Conservation (phyloP, 371 early-diverging fungal species). For the Circinella umbellata region DNA sequence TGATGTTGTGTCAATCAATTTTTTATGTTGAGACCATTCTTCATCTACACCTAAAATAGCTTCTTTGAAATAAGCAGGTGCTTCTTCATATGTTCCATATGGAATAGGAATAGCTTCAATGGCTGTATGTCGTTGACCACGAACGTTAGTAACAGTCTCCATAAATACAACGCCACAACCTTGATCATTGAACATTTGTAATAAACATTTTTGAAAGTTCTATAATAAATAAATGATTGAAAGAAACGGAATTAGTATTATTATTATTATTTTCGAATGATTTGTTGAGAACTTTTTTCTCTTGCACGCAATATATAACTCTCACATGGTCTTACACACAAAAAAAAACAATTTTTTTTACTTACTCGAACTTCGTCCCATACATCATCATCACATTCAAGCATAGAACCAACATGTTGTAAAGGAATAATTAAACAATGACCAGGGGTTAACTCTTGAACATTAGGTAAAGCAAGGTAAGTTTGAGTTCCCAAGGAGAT, state of each 20-base stretch:
- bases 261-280: no score
- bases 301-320: background rate
- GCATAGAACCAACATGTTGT: constrained; percentile 80
- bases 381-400: constrained; percentile 89
- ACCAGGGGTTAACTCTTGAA: constrained; percentile 78
- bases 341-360: background rate
- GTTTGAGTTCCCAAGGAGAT: constrained; percentile 78
- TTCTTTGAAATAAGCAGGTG: constrained; percentile 84
- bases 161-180: constrained; percentile 80
- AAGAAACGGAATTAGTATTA: background rate
- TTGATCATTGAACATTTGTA: constrained; percentile 82
- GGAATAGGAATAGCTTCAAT: constrained; percentile 95
- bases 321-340: no score
- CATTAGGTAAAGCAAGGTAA: constrained; percentile 82
- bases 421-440: constrained; percentile 92
- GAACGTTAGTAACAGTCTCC: constrained; percentile 82
- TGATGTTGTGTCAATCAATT: constrained; percentile 81
- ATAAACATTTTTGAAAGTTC: constrained; percentile 95
- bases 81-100: constrained; percentile 71
- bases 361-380: constrained; percentile 91
- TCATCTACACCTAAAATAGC: constrained; percentile 51
- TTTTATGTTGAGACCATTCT: constrained; percentile 94
- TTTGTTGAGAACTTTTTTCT: no score
- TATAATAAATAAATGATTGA: constrained; percentile 22
- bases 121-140: constrained; percentile 79